phyloP scores from a whole-genome alignment of 2,329 filamentous ascomycete species.

The Fusarium solani-melongenae region DNA sequence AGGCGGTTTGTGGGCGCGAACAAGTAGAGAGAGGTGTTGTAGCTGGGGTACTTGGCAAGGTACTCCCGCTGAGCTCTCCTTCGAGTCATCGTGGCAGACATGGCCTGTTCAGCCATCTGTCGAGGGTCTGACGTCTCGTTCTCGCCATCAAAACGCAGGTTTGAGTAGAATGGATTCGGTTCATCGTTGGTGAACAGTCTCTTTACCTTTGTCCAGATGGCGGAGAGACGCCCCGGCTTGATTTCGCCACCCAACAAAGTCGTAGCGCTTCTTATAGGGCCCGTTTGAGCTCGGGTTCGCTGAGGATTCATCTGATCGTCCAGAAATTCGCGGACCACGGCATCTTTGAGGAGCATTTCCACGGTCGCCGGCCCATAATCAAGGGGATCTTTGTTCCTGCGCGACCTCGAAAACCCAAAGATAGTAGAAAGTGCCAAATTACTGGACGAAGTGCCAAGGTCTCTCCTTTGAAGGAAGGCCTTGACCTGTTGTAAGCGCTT shows the following conservation, averaged over 20 bases:
- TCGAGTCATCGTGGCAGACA: constrained; percentile 82
- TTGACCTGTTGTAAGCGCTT: constrained; percentile 97
- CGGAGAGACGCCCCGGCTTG: constrained; percentile 69
- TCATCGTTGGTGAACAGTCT: constrained; percentile 72
- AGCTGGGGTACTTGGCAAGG: constrained; percentile 84
- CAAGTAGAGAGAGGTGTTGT: constrained; percentile 92
- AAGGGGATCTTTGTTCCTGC: constrained; percentile 79
- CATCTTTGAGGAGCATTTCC: constrained; percentile 97
- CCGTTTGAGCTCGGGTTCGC: constrained; percentile 47
- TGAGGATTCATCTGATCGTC: constrained; percentile 64
- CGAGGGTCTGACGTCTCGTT: constrained; percentile 86
- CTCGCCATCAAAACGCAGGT: constrained; percentile 72
- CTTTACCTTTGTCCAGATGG: constrained; percentile 70
- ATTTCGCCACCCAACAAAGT: constrained; percentile 55
- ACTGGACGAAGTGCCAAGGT: constrained; percentile 76
- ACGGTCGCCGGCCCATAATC: constrained; percentile 93
- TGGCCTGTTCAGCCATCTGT: constrained; percentile 89
- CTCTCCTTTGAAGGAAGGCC: constrained; percentile 91
- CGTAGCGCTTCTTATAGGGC: constrained; percentile 47
- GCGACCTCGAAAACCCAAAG: constrained; percentile 70
- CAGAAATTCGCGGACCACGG: constrained; percentile 93
- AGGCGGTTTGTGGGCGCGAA: constrained; percentile 84
- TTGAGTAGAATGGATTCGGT: constrained; percentile 95
- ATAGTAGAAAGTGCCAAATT: constrained; percentile 82
- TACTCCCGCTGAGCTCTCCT: constrained; percentile 93